Percentiles rank a stretch among this genome's conserved stretches.
Evolutionary conservation across 345 rosid species (phyloP).

Genomic region (Carallia pectinifolia): DNA sequence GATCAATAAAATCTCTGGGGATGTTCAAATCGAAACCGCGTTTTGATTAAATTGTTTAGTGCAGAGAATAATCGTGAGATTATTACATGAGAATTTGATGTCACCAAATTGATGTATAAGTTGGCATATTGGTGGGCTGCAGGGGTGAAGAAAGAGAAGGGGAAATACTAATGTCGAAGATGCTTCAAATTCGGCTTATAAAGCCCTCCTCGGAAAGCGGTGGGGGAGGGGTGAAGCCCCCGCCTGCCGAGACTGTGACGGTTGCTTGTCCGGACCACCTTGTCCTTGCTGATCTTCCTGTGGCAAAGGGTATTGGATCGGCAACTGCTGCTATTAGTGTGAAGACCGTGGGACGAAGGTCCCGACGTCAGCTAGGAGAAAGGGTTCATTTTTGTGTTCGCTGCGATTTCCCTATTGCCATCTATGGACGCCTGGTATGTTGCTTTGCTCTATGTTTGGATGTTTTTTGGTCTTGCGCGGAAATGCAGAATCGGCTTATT

Average conservation of each 20-base stretch:
- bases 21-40: too few relatives aligned
- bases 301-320: conserved; percentile 88
- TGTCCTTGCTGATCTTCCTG: conserved; percentile 95
- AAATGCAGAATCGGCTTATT: too few relatives aligned
- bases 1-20: too few relatives aligned
- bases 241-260: conserved; percentile 69
- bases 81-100: too few relatives aligned
- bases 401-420: conserved; percentile 89
- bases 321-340: conserved; percentile 58
- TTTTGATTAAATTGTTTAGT: too few relatives aligned
- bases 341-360: conserved; percentile 76
- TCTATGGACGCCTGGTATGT: conserved; percentile 86
- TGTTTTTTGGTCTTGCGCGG: background rate
- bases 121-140: background rate
- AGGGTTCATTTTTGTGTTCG: conserved; percentile 96
- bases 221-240: conserved; percentile 45
- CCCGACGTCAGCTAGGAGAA: conserved; percentile 93
- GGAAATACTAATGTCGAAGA: conserved; percentile 19
- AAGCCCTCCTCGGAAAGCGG: conserved; percentile 57
- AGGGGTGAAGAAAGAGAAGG: background rate
- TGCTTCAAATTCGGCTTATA: conserved; percentile 84
- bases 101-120: background rate
- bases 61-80: background rate
- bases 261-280: conserved; percentile 97
- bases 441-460: background rate